These are phyloP conservation scores for Barnettozyma vustinii DNA, from an alignment of 805 yeast genomes.

Conservation along the genomic window DNA sequence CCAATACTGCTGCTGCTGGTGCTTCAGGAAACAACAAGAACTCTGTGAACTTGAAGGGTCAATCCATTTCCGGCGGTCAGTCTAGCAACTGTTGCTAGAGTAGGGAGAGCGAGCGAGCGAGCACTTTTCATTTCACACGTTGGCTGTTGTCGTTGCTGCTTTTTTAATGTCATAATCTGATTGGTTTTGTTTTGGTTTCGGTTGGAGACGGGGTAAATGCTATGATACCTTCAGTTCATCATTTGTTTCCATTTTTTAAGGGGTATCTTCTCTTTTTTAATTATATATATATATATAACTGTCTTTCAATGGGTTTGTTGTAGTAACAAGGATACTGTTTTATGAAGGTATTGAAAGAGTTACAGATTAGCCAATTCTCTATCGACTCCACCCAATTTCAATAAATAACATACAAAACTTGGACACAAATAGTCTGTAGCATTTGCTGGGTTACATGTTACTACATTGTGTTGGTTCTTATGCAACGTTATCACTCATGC, in stretches of 20 bases:
- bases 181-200: neutral
- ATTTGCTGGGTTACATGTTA: too few species aligned
- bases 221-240: neutral
- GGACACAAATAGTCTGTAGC: too few species aligned
- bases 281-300: neutral
- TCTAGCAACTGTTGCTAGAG: slow-evolving; percentile 42
- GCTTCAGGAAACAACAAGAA: slow-evolving; percentile 44
- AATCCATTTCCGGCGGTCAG: slow-evolving; percentile 41
- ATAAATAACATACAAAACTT: too few species aligned
- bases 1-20: slow-evolving; percentile 40
- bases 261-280: neutral
- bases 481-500: too few species aligned
- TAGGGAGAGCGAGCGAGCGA: neutral
- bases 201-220: neutral
- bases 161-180: neutral
- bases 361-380: too few species aligned
- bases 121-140: neutral
- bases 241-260: neutral
- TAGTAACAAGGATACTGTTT: too few species aligned
- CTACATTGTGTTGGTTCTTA: too few species aligned
- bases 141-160: neutral
- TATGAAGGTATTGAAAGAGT: too few species aligned
- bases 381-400: too few species aligned
- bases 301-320: neutral
- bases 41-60: slow-evolving; percentile 70